Percentiles rank a stretch among this genome's conserved stretches.
These are phyloP conservation scores for Gracilaria domingensis DNA, from an alignment of 23 red algal genomes.

Conservation along the genomic window DNA sequence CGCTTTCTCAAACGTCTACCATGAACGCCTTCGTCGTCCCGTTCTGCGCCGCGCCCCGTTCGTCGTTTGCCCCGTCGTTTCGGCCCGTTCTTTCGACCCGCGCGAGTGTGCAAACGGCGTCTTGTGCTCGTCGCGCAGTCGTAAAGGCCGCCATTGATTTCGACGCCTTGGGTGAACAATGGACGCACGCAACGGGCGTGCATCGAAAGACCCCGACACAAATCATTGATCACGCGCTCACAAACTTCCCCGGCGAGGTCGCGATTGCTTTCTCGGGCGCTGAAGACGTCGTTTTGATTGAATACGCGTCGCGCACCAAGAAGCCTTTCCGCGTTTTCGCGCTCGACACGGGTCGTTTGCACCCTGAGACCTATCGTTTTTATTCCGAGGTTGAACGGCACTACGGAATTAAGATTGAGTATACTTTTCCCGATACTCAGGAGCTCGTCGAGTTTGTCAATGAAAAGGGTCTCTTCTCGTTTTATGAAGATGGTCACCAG, in stretches of 20 bases:
- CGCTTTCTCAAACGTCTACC: neutral
- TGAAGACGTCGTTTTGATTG: conserved; percentile 97
- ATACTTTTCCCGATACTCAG: conserved; percentile 85
- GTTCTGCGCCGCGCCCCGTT: neutral
- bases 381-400: conserved; percentile 89
- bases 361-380: conserved; percentile 96
- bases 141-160: conserved; percentile 40
- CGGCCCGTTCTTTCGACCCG: neutral
- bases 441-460: conserved; percentile 92
- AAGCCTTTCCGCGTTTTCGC: conserved; percentile 97
- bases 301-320: conserved; percentile 91
- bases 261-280: conserved; percentile 98
- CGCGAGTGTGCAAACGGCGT: neutral
- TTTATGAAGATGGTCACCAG: conserved; percentile 96
- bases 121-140: neutral
- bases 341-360: conserved; percentile 95
- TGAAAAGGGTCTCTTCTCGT: conserved; percentile 97
- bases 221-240: conserved; percentile 88
- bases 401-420: conserved; percentile 97
- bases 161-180: conserved; percentile 41
- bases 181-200: neutral
- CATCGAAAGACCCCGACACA: conserved; percentile 65
- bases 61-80: conserved; percentile 9
- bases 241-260: conserved; percentile 75
- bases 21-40: conserved; percentile 40